Base-by-base conservation (phyloP, 805 yeast genomes). In the Cyberlindnera maclurae region DNA sequence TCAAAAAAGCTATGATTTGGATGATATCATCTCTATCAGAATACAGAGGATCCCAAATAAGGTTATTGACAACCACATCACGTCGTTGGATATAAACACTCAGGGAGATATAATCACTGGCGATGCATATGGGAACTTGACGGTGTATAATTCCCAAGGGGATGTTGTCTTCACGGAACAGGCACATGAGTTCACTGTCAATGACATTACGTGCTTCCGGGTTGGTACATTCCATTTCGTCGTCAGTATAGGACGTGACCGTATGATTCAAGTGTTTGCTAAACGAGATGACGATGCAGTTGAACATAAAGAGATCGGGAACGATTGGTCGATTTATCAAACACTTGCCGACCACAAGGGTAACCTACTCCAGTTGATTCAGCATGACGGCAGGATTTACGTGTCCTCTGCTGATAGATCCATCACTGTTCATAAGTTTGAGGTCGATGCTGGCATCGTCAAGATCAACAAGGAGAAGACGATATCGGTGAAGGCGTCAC, bases 391-490 rank as follows among this genome's bases (percentile, higher is more conserved):
- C 24, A 57, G 60, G 12, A 50, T 79, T 3, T 67, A 65, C 39
- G 77, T 75, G 2, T 70, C 79, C 33, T 78, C 87, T 0, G 65
- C 79, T 1, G 87, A 81, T 55, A 59, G 86, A 43, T 72, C 80
- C 0, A 52, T 80, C 0, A 70, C 82, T 0, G 55, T 79, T 5
- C 83, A 79, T 55, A 62, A 57, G 33, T 50, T 55, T 12, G 50
- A 46, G 3, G 38, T 47, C 11, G 57, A 48, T 3, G 56, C 51
- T 20, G 40, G 44, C 3, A 52, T 46, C 3, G 59, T 52, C 17
- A 39, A 26, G 16, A 44, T 61, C 38, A 58, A 27, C 34, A 29
- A 68, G 33, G 73, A 71, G 22, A 75, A 73, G 48, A 63, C 71
- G 0, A 58, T 80, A 7, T 57, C 78, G 0, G 57, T 73, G 17